Percentiles rank a stretch among this genome's conserved stretches.
These are phyloP conservation scores for Aechmea fasciata DNA, from an alignment of 176 grass and related monocot species.

Conservation along the genomic window DNA sequence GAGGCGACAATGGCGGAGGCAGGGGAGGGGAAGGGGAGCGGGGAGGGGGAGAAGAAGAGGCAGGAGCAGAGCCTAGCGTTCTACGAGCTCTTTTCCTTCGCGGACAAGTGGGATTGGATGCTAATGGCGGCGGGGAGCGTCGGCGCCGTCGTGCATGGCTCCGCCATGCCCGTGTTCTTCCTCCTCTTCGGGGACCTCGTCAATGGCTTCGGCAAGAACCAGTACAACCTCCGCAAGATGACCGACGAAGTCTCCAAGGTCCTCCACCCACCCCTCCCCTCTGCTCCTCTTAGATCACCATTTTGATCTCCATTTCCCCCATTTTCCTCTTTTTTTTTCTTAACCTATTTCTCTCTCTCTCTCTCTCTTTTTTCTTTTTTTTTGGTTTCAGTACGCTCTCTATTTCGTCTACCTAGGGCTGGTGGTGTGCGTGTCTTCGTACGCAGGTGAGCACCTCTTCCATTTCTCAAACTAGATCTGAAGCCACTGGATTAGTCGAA, in stretches of 20 bases:
- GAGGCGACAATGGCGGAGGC: slow-evolving; percentile 26
- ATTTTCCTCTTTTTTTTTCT: too few relatives aligned
- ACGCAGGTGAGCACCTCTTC: slow-evolving; percentile 42
- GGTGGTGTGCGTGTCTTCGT: slow-evolving; percentile 85
- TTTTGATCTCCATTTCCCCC: background rate
- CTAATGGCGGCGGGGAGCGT: slow-evolving; percentile 69
- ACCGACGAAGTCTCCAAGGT: slow-evolving; percentile 82
- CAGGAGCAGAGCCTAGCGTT: slow-evolving; percentile 55
- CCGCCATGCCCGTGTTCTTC: slow-evolving; percentile 86
- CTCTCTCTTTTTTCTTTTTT: background rate
- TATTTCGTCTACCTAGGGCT: slow-evolving; percentile 91
- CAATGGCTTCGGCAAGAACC: slow-evolving; percentile 94
- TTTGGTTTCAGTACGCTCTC: slow-evolving; percentile 59
- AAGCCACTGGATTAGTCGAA: too few relatives aligned
- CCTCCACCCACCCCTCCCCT: background rate
- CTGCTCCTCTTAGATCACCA: background rate
- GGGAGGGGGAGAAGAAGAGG: slow-evolving; percentile 45
- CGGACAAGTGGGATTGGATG: slow-evolving; percentile 57
- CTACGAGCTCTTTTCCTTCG: slow-evolving; percentile 75
- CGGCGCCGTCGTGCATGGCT: slow-evolving; percentile 74
- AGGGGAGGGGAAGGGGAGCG: slow-evolving; percentile 12
- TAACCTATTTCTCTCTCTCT: background rate
- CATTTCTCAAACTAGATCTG: background rate
- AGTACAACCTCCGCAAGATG: slow-evolving; percentile 61
- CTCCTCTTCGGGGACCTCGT: slow-evolving; percentile 84